Conservation (phyloP, 495 filamentous ascomycete genomes). For the Penicillium samsonianum region DNA sequence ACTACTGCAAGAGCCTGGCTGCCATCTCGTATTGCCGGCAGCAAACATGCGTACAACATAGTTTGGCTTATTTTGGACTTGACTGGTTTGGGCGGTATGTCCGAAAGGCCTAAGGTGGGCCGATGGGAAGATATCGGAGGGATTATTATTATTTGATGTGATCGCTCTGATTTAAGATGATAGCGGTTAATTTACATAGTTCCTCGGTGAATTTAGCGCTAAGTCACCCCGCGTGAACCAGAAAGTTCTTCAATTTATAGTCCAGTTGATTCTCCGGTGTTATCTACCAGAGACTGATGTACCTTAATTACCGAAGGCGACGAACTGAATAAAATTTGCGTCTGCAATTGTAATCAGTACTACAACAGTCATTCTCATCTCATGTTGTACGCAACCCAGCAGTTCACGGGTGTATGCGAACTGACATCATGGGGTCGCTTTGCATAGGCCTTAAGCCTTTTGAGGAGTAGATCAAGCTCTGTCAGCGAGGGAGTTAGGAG, state of each 20-base stretch:
- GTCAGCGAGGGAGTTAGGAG: too few species aligned
- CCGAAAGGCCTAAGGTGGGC: not conserved
- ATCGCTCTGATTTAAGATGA: not conserved
- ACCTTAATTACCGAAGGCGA: not conserved
- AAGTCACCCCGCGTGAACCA: not conserved
- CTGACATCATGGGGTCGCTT: conserved; percentile 13
- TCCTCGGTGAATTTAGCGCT: not conserved
- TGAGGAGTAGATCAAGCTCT: too few species aligned
- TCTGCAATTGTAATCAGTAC: not conserved
- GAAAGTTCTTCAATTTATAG: not conserved
- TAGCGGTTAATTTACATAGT: not conserved
- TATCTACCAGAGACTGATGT: not conserved
- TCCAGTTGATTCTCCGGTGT: not conserved
- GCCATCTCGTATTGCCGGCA: conserved; percentile 6
- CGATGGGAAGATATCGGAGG: not conserved
- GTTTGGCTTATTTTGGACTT: not conserved
- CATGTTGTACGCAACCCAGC: not conserved
- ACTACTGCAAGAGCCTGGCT: not conserved
- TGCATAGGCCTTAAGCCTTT: conserved; percentile 4
- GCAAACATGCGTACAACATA: not conserved
- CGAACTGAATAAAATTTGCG: not conserved
- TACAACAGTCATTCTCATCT: not conserved
- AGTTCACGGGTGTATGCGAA: conserved; percentile 17
- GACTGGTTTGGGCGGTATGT: not conserved
- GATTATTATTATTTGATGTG: not conserved